These are phyloP conservation scores for Xylaria sp. DNA, from an alignment of 2,329 filamentous ascomycete species.

Conservation along the genomic window DNA sequence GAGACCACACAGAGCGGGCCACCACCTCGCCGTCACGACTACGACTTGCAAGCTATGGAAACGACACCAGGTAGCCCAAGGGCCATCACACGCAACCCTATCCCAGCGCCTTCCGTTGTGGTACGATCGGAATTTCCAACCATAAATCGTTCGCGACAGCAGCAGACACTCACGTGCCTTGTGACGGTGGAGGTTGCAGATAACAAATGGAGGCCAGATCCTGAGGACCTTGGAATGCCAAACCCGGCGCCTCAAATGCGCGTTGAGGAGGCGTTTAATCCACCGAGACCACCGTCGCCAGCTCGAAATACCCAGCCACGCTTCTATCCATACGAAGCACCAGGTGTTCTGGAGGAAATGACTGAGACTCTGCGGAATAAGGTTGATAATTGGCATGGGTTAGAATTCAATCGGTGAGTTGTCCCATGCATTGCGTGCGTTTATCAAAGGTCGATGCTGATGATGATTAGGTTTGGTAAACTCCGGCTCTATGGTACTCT, in stretches of 20 bases:
- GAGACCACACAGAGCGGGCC: slow-evolving; percentile 74
- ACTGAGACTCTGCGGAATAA: slow-evolving; percentile 82
- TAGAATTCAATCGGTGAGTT: slow-evolving; percentile 80
- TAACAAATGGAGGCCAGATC: slow-evolving; percentile 85
- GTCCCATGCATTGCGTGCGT: neutral
- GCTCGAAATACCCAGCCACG: slow-evolving; percentile 59
- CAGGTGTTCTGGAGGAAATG: slow-evolving; percentile 79
- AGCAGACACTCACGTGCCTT: slow-evolving; percentile 92
- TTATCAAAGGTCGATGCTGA: slow-evolving; percentile 35
- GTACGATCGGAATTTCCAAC: slow-evolving; percentile 97
- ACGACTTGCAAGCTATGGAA: slow-evolving; percentile 96
- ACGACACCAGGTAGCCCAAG: slow-evolving; percentile 78
- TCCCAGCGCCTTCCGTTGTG: slow-evolving; percentile 88
- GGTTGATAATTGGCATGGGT: slow-evolving; percentile 98
- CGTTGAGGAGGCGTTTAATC: slow-evolving; percentile 59
- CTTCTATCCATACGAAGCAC: slow-evolving; percentile 74
- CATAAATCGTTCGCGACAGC: slow-evolving; percentile 86
- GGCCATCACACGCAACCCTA: slow-evolving; percentile 77
- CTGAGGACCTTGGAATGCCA: slow-evolving; percentile 73
- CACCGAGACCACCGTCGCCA: slow-evolving; percentile 64
- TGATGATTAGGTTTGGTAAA: slow-evolving; percentile 76
- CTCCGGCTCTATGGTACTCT: slow-evolving; percentile 87
- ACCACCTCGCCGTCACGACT: slow-evolving; percentile 81
- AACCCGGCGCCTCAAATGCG: slow-evolving; percentile 52
- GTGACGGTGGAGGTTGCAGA: slow-evolving; percentile 94